A percentile compares a stretch with the other conserved stretches of the same genome.
phyloP scores from a whole-genome alignment of 805 yeast genomes.

The Torulaspora franciscae region DNA sequence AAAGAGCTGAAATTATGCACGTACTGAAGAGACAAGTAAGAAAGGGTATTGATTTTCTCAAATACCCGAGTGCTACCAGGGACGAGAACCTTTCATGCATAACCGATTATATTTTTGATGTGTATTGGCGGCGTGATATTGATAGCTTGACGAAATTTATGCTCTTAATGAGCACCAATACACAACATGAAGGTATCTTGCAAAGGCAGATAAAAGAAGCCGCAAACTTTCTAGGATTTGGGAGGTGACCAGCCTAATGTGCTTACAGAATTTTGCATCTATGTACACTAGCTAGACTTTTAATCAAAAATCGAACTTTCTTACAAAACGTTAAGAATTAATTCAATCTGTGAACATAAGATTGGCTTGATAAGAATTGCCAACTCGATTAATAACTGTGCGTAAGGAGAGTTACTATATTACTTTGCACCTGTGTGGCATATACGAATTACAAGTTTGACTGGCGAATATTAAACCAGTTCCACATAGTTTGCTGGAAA shows the following conservation, averaged over 20 bases:
- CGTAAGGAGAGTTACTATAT: background rate
- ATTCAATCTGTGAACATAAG: background rate
- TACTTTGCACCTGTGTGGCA: background rate
- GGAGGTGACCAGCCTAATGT: constrained; percentile 3
- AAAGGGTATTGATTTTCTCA: constrained; percentile 34
- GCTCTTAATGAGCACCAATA: constrained; percentile 18
- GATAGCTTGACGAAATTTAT: constrained; percentile 22
- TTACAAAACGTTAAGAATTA: background rate
- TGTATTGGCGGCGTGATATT: constrained; percentile 35
- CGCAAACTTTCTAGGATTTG: constrained; percentile 26
- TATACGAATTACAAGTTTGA: too few species aligned
- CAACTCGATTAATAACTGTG: background rate
- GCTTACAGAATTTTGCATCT: background rate
- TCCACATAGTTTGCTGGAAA: constrained; percentile 98
- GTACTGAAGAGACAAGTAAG: constrained; percentile 30
- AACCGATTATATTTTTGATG: constrained; percentile 36
- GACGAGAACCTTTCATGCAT: constrained; percentile 33
- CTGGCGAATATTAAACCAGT: constrained; percentile 37
- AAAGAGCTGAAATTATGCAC: constrained; percentile 15
- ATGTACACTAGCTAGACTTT: background rate
- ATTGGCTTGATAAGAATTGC: background rate
- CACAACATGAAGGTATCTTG: constrained; percentile 25
- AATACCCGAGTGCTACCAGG: constrained; percentile 34
- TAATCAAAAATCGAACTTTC: background rate
- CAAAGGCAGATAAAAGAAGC: constrained; percentile 30